These are phyloP conservation scores for Cryptosporidium sp. DNA, from an alignment of 169 alveolate genomes.

Conservation along the genomic window DNA sequence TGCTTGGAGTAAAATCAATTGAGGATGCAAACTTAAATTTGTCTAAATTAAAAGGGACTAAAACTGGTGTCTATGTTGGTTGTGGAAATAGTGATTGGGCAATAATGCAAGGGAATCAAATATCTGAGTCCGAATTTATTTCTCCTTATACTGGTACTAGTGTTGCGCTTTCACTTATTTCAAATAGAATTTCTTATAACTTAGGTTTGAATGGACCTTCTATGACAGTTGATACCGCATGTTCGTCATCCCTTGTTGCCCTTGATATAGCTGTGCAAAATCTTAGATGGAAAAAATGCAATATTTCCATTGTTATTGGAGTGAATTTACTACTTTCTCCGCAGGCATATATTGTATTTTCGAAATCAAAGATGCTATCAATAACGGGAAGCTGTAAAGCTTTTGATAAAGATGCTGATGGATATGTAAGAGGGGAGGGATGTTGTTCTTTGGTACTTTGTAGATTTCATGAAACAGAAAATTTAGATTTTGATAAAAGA, in stretches of 20 bases:
- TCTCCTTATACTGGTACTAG: slow-evolving; percentile 75
- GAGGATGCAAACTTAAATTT: slow-evolving; percentile 23
- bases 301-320: slow-evolving; percentile 58
- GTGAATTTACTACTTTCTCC: slow-evolving; percentile 61
- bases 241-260: slow-evolving; percentile 81
- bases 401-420: slow-evolving; percentile 73
- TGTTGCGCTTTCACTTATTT: slow-evolving; percentile 76
- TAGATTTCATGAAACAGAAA: slow-evolving; percentile 22
- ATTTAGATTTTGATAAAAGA: slow-evolving; percentile 16
- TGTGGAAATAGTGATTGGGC: slow-evolving; percentile 77
- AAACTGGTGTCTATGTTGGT: slow-evolving; percentile 61
- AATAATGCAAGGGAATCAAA: slow-evolving; percentile 44
- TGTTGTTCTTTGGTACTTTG: slow-evolving; percentile 66
- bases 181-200: slow-evolving; percentile 79
- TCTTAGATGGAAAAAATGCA: slow-evolving; percentile 9
- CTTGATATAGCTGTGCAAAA: slow-evolving; percentile 75
- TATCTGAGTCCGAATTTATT: slow-evolving; percentile 49
- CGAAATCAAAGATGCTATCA: slow-evolving; percentile 67
- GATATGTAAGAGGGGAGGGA: slow-evolving; percentile 75
- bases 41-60: slow-evolving; percentile 16
- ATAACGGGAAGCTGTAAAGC: slow-evolving; percentile 62
- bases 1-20: slow-evolving; percentile 45
- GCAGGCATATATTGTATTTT: slow-evolving; percentile 67
- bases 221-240: slow-evolving; percentile 81
- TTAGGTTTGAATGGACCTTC: slow-evolving; percentile 80